Base-by-base conservation (phyloP, 495 filamentous ascomycete species). In the Chaetomium cochliodes region DNA sequence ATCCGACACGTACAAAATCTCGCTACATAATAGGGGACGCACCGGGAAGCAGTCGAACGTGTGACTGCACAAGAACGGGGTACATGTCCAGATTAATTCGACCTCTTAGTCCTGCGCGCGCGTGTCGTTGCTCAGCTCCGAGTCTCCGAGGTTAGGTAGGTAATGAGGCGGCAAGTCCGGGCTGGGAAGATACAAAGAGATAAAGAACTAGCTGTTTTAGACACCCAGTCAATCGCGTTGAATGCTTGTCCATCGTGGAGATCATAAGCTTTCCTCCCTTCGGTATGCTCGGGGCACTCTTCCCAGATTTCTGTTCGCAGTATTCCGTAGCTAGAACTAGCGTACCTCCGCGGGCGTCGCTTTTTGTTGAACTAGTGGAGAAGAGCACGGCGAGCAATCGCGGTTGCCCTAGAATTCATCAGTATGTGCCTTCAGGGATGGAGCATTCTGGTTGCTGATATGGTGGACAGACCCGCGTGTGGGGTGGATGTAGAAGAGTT, bases 311-410 rank as follows among this genome's bases (percentile, higher is more conserved):
- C 72, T 9, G 37, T 67, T 23, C 63, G 59, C 8, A 69, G 62
- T 37, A 76, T 67, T 30, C 73, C 73, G 54, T 76, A 76, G 67
- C 72, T 76, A 15, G 68, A 70, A n/a, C 42, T 60, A 0, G 62
- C 44, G 7, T 60, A 52, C 53, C 73, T 55, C 25, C 42, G 28
- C 12, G 73, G 73, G 1, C 73, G 72, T 42, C 64, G 26, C 18
- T 67, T 47, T 46, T 72, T 70, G 60, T 69, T 55, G 26, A 73
- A 37, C 7, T 69, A 69, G 53, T 71, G 62, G 26, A 73, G 64
- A 23, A 75, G 66, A 22, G 73, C 71, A 15, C 73, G 71, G n/a
- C 65, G 64, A 30, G 73, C 67, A 59, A 75, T 71, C 12, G 71
- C 69, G 9, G 53, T 68, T n/a, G 60, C 65, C 11, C 69, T 73